Conservation (phyloP, 2,329 filamentous ascomycete species). For the Xylariaceae sp. region DNA sequence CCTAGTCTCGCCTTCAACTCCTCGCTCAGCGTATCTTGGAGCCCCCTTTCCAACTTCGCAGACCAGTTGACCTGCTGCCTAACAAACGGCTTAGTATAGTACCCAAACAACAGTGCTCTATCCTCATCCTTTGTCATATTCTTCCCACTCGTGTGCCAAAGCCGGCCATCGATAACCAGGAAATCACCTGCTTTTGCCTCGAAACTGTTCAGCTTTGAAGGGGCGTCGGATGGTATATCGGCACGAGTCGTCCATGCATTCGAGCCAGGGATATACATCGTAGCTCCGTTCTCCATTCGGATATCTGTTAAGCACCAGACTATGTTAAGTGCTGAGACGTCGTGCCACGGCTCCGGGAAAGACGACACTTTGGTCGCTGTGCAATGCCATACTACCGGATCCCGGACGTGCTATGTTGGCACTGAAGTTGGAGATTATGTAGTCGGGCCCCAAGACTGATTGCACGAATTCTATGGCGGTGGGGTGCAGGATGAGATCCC, state of each 20-base stretch:
- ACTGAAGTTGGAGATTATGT: constrained; percentile 36
- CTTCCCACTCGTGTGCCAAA: constrained; percentile 35
- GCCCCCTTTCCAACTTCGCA: neutral
- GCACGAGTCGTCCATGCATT: constrained; percentile 11
- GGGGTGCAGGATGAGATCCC: constrained; percentile 15
- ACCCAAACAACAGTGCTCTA: constrained; percentile 32
- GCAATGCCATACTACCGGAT: constrained; percentile 30
- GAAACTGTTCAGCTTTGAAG: constrained; percentile 28
- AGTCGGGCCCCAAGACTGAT: constrained; percentile 8
- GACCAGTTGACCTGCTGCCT: constrained; percentile 25
- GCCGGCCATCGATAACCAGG: constrained; percentile 32
- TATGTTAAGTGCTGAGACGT: constrained; percentile 20
- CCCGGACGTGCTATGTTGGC: constrained; percentile 36
- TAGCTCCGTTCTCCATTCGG: constrained; percentile 30
- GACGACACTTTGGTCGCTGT: constrained; percentile 34
- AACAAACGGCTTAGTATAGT: constrained; percentile 31
- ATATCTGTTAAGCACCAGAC: constrained; percentile 35
- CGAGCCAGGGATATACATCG: constrained; percentile 20
- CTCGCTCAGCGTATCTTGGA: neutral
- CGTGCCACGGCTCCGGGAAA: constrained; percentile 33
- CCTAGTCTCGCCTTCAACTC: neutral
- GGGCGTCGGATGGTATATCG: constrained; percentile 24
- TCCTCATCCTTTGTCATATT: constrained; percentile 33
- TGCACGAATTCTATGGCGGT: constrained; percentile 13
- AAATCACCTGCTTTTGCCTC: constrained; percentile 33